Percentiles rank a stretch among this genome's conserved stretches.
Evolutionary conservation across 2,329 filamentous ascomycete species (phyloP).

Genomic region (Trichophyton schoenleinii): DNA sequence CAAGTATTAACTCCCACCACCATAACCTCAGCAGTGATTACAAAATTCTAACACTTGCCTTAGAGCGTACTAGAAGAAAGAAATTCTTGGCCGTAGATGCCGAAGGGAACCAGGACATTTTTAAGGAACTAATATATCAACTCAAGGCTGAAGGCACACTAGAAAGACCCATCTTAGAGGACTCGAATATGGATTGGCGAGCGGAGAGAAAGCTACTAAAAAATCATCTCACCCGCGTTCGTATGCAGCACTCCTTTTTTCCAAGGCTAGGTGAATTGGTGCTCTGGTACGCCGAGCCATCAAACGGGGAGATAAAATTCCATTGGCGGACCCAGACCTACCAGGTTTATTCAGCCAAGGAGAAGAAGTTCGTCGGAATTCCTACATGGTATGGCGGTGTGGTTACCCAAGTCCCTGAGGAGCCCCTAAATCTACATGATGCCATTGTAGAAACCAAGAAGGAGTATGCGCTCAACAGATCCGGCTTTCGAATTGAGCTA

Average conservation of each 20-base stretch:
- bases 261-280: constrained; percentile 47
- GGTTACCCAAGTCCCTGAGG: constrained; percentile 40
- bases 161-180: constrained; percentile 38
- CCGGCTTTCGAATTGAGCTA: constrained; percentile 47
- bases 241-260: constrained; percentile 37
- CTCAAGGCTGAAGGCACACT: constrained; percentile 32
- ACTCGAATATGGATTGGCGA: constrained; percentile 45
- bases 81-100: constrained; percentile 27
- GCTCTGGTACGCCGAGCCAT: constrained; percentile 34
- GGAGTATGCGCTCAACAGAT: constrained; percentile 34
- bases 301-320: constrained; percentile 23
- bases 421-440: constrained; percentile 35
- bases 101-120: constrained; percentile 44
- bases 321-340: constrained; percentile 21
- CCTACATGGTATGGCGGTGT: constrained; percentile 47
- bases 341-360: constrained; percentile 24
- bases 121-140: constrained; percentile 38
- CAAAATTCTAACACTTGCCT: not conserved
- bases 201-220: constrained; percentile 36
- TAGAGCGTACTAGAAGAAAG: not conserved
- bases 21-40: not conserved
- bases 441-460: constrained; percentile 31
- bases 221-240: constrained; percentile 31
- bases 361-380: constrained; percentile 23
- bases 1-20: not conserved